phyloP scores from a whole-genome alignment of 2,329 filamentous ascomycete genomes.

The Monosporascus sp. region DNA sequence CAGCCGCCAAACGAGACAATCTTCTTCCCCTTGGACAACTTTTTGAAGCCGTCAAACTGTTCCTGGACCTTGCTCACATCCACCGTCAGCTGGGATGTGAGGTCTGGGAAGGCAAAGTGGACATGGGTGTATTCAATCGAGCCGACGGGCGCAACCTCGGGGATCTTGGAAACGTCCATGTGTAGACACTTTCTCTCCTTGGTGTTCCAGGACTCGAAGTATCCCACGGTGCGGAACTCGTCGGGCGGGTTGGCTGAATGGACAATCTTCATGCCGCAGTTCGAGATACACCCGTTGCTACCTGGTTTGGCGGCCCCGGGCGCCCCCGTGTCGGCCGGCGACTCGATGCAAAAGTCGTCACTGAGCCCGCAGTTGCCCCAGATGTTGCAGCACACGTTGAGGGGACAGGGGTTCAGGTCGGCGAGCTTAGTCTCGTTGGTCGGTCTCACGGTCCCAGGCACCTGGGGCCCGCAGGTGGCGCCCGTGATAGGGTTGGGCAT shows the following conservation, averaged over 20 bases:
- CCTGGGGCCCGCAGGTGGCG: conserved; percentile 28
- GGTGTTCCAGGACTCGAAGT: too few species aligned
- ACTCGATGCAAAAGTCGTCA: conserved; percentile 26
- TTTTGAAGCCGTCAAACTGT: conserved; percentile 1
- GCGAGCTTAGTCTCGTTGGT: background rate
- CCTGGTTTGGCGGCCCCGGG: conserved; percentile 25
- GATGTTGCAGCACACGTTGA: conserved; percentile 2
- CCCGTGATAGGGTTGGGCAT: conserved; percentile 29
- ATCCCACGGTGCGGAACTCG: too few species aligned
- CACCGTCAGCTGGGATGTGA: too few species aligned
- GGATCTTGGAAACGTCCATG: too few species aligned
- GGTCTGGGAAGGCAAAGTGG: too few species aligned
- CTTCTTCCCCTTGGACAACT: conserved; percentile 18
- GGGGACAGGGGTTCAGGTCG: conserved; percentile 14
- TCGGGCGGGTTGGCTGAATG: too few species aligned
- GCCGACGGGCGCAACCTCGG: too few species aligned
- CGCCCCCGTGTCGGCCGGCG: conserved; percentile 16
- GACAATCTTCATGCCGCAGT: conserved; percentile 21
- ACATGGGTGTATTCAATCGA: too few species aligned
- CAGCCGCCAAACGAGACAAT: conserved; percentile 38
- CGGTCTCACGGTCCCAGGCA: background rate
- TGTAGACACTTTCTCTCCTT: too few species aligned
- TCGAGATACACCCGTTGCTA: conserved; percentile 28
- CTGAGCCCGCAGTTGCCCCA: conserved; percentile 32
- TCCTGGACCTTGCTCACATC: too few species aligned